Percentiles rank a stretch among this genome's conserved stretches.
These are phyloP conservation scores for Calvatia gigantea DNA, from an alignment of 768 basidiomycete genomes.

Conservation along the genomic window DNA sequence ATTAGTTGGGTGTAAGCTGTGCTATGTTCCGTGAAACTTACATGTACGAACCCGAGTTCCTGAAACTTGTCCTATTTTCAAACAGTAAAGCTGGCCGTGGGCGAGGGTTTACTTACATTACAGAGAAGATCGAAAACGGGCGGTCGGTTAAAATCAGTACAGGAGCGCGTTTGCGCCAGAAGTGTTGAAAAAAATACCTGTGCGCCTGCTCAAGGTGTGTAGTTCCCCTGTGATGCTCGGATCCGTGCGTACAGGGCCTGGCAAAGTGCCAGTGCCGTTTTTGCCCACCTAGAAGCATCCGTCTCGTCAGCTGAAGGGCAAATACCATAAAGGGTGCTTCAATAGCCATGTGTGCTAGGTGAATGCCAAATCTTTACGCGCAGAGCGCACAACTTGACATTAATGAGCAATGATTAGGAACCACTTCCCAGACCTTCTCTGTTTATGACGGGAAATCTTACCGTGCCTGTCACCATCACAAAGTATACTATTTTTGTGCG, in stretches of 20 bases:
- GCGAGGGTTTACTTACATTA: constrained; percentile 64
- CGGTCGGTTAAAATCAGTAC: constrained; percentile 79
- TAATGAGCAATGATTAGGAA: constrained; percentile 48
- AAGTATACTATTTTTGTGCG: constrained; percentile 86
- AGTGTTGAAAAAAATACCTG: constrained; percentile 94
- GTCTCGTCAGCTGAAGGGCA: constrained; percentile 94
- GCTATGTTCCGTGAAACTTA: no score
- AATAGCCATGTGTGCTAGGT: constrained; percentile 83
- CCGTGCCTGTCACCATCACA: constrained; percentile 92
- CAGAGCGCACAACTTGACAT: not conserved
- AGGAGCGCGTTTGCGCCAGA: constrained; percentile 79
- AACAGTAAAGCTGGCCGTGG: no score
- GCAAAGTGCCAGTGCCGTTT: constrained; percentile 82
- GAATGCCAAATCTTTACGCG: constrained; percentile 21
- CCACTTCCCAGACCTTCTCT: constrained; percentile 90
- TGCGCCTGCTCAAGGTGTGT: constrained; percentile 89
- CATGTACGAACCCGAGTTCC: no score
- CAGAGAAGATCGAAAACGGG: constrained; percentile 68
- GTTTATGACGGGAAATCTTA: constrained; percentile 87
- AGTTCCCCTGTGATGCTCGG: not conserved
- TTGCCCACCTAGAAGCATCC: constrained; percentile 85
- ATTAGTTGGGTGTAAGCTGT: no score
- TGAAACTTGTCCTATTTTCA: no score
- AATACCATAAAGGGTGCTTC: constrained; percentile 92
- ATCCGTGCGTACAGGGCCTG: not conserved